Evolutionary conservation across 2,329 filamentous ascomycete species (phyloP), one percentile per base, ranked within the genome.

Genomic region (Thielaviopsis euricoi): DNA sequence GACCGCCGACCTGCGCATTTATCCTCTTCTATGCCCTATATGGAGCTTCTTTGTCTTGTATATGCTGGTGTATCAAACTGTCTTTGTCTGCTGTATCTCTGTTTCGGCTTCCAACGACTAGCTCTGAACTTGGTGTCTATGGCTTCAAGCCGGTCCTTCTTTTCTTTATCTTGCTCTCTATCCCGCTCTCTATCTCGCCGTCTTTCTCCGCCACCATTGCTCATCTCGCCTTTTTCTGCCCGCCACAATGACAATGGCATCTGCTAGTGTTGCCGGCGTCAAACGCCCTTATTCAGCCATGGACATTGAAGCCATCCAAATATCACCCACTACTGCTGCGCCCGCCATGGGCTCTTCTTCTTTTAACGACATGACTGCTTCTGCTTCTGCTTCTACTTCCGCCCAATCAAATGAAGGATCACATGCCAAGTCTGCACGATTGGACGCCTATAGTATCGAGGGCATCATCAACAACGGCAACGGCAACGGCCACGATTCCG

Each of bases 181-280:
- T 40, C 33, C 13, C 25, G 25, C 25, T 33, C 29, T 33, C 6
- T 43, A 12, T 43, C 15, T 43, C 37, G 2, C 6, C n/a, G 2
- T n/a, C 13, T 2, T 4, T 43, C 37, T 43, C n/a, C 3, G 37
- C 37, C 37, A 2, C 37, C 37, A 43, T 43, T 15, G 4, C 17
- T 43, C 37, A n/a, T n/a, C 37, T 43, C 12, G 29, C 12, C 37
- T 43, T 43, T 43, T 43, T 15, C 37, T 43, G 37, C 37, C 37
- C 17, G 37, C 37, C 37, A n/a, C 19, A 37, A 62, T 60, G 53
- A 61, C 60, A 29, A 65, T 64, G 59, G 63, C 61, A 53, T 69
- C 70, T 62, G 69, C 71, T n/a, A 71, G 71, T 56, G 67, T 73
- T 62, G 69, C 71, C 15, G 71, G 71, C 57, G 66, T 73, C 58